Conservation (phyloP, 2,329 filamentous ascomycete species). For the Ophiocordyceps polyrhachis-furcata region DNA sequence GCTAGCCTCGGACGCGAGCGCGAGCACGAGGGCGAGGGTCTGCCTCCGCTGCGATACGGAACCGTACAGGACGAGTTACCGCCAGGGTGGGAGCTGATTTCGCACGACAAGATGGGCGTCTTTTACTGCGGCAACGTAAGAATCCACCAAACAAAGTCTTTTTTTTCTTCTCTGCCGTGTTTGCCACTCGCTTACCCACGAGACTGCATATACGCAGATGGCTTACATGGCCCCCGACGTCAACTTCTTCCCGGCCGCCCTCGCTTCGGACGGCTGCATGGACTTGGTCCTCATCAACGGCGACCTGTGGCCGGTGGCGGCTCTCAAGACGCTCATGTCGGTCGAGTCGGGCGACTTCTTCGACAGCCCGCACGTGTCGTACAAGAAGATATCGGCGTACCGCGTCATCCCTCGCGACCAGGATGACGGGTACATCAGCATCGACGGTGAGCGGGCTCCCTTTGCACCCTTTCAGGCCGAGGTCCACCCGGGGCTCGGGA, state of each 20-base stretch:
- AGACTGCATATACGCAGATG: slow-evolving; percentile 40
- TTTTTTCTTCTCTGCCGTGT: slow-evolving; percentile 3
- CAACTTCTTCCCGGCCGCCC: slow-evolving; percentile 72
- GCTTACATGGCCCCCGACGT: slow-evolving; percentile 73
- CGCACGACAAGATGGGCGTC: slow-evolving; percentile 65
- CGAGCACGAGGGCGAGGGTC: slow-evolving; percentile 20
- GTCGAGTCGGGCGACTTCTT: slow-evolving; percentile 63
- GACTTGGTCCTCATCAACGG: slow-evolving; percentile 72
- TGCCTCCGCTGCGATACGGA: slow-evolving; percentile 63
- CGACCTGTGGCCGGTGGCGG: slow-evolving; percentile 46
- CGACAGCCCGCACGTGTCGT: slow-evolving; percentile 56
- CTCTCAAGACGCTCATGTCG: slow-evolving; percentile 50
- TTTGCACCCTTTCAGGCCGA: slow-evolving; percentile 88
- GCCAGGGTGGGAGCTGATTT: slow-evolving; percentile 53
- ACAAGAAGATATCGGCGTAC: slow-evolving; percentile 77
- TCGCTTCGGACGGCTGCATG: slow-evolving; percentile 69
- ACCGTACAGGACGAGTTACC: slow-evolving; percentile 63
- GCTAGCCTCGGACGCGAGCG: slow-evolving; percentile 6
- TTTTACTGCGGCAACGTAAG: slow-evolving; percentile 82
- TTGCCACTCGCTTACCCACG: background rate
- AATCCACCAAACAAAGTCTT: background rate
- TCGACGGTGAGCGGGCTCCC: slow-evolving; percentile 76
- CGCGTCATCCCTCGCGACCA: slow-evolving; percentile 60
- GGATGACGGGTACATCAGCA: slow-evolving; percentile 68
- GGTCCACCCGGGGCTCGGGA: slow-evolving; percentile 64